Base-by-base conservation (phyloP, 2,329 filamentous ascomycete species). In the Cercospora beticola region DNA sequence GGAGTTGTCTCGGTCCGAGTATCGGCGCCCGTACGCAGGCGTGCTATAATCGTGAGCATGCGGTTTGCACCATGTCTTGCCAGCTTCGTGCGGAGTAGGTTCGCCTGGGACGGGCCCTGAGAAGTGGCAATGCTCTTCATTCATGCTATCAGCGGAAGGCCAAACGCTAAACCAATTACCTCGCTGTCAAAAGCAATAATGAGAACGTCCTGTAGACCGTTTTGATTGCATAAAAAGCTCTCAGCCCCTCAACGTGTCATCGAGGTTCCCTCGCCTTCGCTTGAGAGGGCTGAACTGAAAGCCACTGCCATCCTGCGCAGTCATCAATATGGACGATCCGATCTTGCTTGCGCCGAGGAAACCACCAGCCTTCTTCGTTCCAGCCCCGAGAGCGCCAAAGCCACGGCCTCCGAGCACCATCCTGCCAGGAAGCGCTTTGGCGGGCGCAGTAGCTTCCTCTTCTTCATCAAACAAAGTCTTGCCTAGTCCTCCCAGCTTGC, bases 391-490 rank as follows among this genome's bases (percentile, higher is more conserved):
- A 21, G 72, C 73, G n/a, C 76, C 78, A 43, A 79, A 74, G 40
- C 75, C 74, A 57, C 76, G 74, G 43, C 72, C 70, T 16, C 78
- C 79, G 49, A 74, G 61, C 30, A 79, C 74, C 16, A 71, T 61
- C 9, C 74, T 72, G 16, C 73, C 73, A 61, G 73, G 73, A 60
- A 77, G 36, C 8, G 70, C 68, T 62, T 76, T 76, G 2, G 69
- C 67, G 26, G 73, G 68, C 21, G 70, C 74, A 10, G 67, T 70
- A n/a, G 65, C 68, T 28, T 78, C 78, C 21, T 80, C 79, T n/a
- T 80, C 78, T 56, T 79, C 78, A 66, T 80, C 79, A 68, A 81
- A 80, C 16, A 81, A 69, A 28, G 79, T 81, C 71, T 78, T 78
- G 65, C 79, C 79, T 57, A 77, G 63, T 5, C 77, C 78, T 36